Base-by-base conservation (phyloP, 345 rosid species). In the Ricinus communis region DNA sequence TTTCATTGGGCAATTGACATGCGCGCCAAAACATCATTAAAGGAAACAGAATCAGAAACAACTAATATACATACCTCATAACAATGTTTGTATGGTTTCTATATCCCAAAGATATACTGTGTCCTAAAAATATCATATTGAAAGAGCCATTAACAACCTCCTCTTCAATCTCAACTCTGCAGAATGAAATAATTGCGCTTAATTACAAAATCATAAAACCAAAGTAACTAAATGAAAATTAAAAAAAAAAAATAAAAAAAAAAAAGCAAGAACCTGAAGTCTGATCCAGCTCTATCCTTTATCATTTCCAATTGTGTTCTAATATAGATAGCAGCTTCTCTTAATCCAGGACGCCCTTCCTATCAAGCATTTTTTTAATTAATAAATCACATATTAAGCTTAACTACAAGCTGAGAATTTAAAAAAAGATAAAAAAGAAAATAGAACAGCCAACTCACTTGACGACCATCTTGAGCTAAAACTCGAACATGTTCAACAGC, bases 271-370 rank as follows among this genome's bases (percentile, higher is more conserved):
- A 47, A 95, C 99, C 88, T 90, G 73, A 85, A 41, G 65, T 84
- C 79, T 5, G 94, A 71, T 52, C 96, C 96, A 81, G 98, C 97
- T 82, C 91, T 86, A 76, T 88, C 78, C 79, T 87, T 90, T 63
- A 87, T 43, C 77, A 36, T 77, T 77, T 90, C 93, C 76, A 92
- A 80, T 77, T 90, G 90, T 21, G 76, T 55, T 80, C 82, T 92
- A 24, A 95, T 92, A 74, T 95, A 95, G 25, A 15, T 40, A 54
- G 97, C 98, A 62, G 99, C 99, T 83, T 90, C 85, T 71, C 77
- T 85, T 61, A 95, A 81, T 9, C 99, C 99, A 0, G 86, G 88
- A 60, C 90, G 86, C 73, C 99, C 99, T 78, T 95, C 98, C 99
- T 95, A 60, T 74, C 61, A 70, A 43, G 28, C 22, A 27, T 43